These are phyloP conservation scores for Mortierella sp. DNA, from an alignment of 371 early-diverging fungal species.

Conservation along the genomic window DNA sequence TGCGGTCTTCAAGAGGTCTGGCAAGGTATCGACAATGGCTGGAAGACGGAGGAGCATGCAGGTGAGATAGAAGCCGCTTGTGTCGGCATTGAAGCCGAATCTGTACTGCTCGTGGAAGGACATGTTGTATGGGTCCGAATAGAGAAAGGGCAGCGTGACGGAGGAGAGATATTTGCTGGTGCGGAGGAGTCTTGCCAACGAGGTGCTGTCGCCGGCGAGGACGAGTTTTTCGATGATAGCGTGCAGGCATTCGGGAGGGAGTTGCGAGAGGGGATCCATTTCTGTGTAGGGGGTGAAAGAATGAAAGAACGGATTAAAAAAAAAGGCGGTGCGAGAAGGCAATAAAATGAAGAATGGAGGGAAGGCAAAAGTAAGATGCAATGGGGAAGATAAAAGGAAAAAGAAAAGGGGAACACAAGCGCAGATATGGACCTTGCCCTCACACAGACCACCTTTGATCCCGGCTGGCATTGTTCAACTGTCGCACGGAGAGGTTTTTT, in stretches of 20 bases:
- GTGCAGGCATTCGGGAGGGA: background rate
- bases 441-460: too few species aligned
- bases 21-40: background rate
- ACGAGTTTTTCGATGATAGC: background rate
- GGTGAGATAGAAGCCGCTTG: background rate
- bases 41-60: background rate
- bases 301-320: too few species aligned
- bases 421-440: too few species aligned
- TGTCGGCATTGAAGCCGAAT: background rate
- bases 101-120: background rate
- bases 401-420: too few species aligned
- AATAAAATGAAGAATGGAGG: too few species aligned
- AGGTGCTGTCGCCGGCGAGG: background rate
- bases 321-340: too few species aligned
- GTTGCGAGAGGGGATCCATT: background rate
- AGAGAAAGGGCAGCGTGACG: background rate
- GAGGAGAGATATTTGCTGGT: background rate
- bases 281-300: too few species aligned
- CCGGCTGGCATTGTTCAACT: too few species aligned
- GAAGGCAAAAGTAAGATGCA: too few species aligned
- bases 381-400: too few species aligned
- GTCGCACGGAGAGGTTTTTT: too few species aligned
- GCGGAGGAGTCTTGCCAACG: background rate
- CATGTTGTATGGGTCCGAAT: background rate
- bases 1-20: background rate